Conservation (phyloP, 2,329 filamentous ascomycete genomes). For the Phoma sp. region DNA sequence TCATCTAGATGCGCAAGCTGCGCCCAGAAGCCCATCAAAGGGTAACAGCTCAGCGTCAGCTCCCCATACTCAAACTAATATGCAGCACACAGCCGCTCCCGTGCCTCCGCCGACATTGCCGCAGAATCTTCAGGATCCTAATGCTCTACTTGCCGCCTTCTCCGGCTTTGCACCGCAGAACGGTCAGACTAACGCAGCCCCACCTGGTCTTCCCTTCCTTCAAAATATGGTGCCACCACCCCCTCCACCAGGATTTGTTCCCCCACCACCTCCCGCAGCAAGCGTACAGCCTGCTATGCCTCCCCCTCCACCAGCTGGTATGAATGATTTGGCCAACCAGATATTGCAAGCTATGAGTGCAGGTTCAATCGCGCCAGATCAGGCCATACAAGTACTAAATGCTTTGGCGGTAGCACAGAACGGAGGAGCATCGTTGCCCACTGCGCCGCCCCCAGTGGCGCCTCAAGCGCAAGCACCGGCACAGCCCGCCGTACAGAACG, state of each 20-base stretch:
- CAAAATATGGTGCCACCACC: slow-evolving; percentile 42
- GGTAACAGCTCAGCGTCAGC: slow-evolving; percentile 30
- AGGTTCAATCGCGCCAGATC: slow-evolving; percentile 44
- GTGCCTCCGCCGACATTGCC: slow-evolving; percentile 19
- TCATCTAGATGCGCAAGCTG: slow-evolving; percentile 29
- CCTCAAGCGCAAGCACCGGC: slow-evolving; percentile 23
- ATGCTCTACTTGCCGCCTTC: slow-evolving; percentile 45
- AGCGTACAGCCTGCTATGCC: slow-evolving; percentile 34
- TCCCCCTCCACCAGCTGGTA: slow-evolving; percentile 32
- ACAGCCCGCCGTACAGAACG: slow-evolving; percentile 29
- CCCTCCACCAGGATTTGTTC: slow-evolving; percentile 43
- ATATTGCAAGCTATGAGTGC: slow-evolving; percentile 45
- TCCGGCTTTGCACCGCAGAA: slow-evolving; percentile 40
- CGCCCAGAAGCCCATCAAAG: slow-evolving; percentile 40
- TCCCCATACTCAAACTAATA: slow-evolving; percentile 36
- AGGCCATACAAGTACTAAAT: slow-evolving; percentile 44
- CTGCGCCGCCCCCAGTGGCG: slow-evolving; percentile 29
- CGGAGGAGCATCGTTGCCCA: slow-evolving; percentile 36
- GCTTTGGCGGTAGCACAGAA: slow-evolving; percentile 37
- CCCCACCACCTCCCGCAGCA: slow-evolving; percentile 34
- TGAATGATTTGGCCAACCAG: slow-evolving; percentile 40
- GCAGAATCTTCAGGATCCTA: slow-evolving; percentile 36
- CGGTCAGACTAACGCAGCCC: slow-evolving; percentile 38
- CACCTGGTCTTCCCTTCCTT: slow-evolving; percentile 36
- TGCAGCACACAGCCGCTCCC: slow-evolving; percentile 31